Evolutionary conservation across 2,329 filamentous ascomycete genomes (phyloP).

Genomic region (Berkeleyomyces basicola): DNA sequence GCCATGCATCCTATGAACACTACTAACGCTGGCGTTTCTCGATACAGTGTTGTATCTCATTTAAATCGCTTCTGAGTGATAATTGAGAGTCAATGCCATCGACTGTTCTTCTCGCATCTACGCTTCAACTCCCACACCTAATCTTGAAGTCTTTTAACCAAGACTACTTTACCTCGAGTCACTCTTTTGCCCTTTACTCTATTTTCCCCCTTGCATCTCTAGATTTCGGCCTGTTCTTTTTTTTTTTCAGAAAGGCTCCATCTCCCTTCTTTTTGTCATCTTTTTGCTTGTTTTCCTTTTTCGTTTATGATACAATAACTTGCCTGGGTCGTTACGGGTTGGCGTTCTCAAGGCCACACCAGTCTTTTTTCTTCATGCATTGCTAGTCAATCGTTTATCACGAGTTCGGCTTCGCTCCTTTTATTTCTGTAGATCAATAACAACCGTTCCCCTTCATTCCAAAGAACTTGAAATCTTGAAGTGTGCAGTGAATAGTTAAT

Average conservation of each 20-base stretch:
- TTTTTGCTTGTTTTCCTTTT: not conserved
- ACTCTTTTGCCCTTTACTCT: not conserved
- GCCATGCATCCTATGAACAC: slow-evolving; percentile 35
- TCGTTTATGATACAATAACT: not conserved
- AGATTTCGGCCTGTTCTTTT: not conserved
- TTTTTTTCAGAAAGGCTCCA: not conserved
- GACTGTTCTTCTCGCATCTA: not conserved
- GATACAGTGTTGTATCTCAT: slow-evolving; percentile 34
- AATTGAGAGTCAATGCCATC: not conserved
- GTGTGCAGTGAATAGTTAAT: not conserved
- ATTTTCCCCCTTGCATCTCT: not conserved
- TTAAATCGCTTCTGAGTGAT: slow-evolving; percentile 31
- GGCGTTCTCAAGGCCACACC: not conserved
- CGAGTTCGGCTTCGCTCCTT: not conserved
- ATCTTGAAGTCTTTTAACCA: not conserved
- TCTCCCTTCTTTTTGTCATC: not conserved
- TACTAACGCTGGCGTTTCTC: slow-evolving; percentile 24
- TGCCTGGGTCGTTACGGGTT: not conserved
- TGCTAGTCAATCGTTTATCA: not conserved
- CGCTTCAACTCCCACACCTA: not conserved
- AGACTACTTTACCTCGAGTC: not conserved
- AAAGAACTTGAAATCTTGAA: not conserved
- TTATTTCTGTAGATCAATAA: not conserved
- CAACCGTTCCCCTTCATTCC: not conserved
- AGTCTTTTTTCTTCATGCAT: not conserved